These are phyloP conservation scores for Skeletonema tropicum DNA, from an alignment of 108 stramenopile genomes.

Conservation along the genomic window DNA sequence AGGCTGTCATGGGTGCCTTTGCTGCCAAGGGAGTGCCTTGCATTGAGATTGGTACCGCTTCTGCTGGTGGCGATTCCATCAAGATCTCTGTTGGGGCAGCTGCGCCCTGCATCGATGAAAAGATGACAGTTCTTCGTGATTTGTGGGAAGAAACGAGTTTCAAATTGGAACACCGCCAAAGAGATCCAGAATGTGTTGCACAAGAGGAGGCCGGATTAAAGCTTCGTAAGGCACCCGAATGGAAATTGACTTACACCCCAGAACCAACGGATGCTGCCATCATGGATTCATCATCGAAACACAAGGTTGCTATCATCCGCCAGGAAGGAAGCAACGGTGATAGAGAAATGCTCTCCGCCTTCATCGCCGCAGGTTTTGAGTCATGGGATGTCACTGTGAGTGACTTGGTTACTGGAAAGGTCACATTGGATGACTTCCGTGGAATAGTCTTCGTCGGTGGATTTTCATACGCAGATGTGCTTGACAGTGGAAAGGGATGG, in stretches of 20 bases:
- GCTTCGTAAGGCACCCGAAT: slow-evolving; percentile 78
- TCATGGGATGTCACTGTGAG: slow-evolving; percentile 96
- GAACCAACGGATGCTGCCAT: slow-evolving; percentile 66
- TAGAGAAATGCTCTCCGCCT: slow-evolving; percentile 97
- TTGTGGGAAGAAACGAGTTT: slow-evolving; percentile 99
- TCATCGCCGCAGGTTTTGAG: slow-evolving; percentile 95
- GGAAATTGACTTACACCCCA: slow-evolving; percentile 85
- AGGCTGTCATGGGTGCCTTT: slow-evolving; percentile 75
- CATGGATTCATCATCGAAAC: slow-evolving; percentile 71
- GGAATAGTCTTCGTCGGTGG: slow-evolving; percentile 98
- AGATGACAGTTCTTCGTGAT: slow-evolving; percentile 91
- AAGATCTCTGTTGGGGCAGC: slow-evolving; percentile 83
- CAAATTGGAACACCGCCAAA: slow-evolving; percentile 92
- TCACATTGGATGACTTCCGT: slow-evolving; percentile 88
- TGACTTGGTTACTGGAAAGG: slow-evolving; percentile 79
- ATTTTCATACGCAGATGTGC: slow-evolving; percentile 97
- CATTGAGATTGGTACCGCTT: slow-evolving; percentile 82
- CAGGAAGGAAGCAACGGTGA: slow-evolving; percentile 99
- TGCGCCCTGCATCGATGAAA: slow-evolving; percentile 73
- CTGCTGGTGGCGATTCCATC: slow-evolving; percentile 73
- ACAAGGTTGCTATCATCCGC: slow-evolving; percentile 95
- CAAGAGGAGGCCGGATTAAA: slow-evolving; percentile 91
- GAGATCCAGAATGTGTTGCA: slow-evolving; percentile 92
- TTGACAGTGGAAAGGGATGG: slow-evolving; percentile 99
- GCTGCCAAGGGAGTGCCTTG: slow-evolving; percentile 66